Evolutionary conservation across 73 alveolate species (phyloP), one percentile per base, ranked within the genome.

Genomic region (Durusdinium trenchii): DNA sequence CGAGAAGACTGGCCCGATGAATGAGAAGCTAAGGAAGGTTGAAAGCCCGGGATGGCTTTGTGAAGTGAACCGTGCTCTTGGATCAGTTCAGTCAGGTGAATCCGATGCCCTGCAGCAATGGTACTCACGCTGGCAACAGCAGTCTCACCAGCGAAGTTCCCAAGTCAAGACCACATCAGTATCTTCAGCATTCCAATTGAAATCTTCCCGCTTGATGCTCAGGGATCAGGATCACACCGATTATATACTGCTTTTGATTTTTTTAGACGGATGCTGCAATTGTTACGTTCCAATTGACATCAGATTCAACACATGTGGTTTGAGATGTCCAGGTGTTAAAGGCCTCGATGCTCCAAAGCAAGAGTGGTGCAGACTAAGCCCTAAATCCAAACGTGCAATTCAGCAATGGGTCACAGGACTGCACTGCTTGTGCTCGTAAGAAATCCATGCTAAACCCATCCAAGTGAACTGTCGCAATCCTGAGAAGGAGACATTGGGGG

Each of bases 291-390:
- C 71, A 12, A 16, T 57, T n/a, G n/a, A n/a, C 85, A 36, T 23
- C 40, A 12, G 9, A 38, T 38, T 18, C 28, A 48, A 73, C 4
- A 23, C 52, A 36, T 73, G 85, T 6, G 36, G 51, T 10, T 43
- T 7, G n/a, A n/a, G n/a, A 20, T 0, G 46, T 60, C 62, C 47
- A 89, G 96, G 96, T 89, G 96, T 89, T 6, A 89, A 89, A 45
- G 96, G 96, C 52, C 85, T 89, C 16, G 96, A 89, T 64, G 96
- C 96, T n/a, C 96, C 96, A 42, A 89, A 89, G 75, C 96, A 89
- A 71, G 96, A 89, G 78, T 89, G 96, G 96, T 89, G 96, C 85
- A 48, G 96, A 47, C 79, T 89, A 26, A 89, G 96, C 96, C n/a
- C 82, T n/a, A 89, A 89, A 51, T 71, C 96, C 9, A 89, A 64